Evolutionary conservation across 495 filamentous ascomycete genomes (phyloP).

Genomic region (Trichoderma orchidacearum): DNA sequence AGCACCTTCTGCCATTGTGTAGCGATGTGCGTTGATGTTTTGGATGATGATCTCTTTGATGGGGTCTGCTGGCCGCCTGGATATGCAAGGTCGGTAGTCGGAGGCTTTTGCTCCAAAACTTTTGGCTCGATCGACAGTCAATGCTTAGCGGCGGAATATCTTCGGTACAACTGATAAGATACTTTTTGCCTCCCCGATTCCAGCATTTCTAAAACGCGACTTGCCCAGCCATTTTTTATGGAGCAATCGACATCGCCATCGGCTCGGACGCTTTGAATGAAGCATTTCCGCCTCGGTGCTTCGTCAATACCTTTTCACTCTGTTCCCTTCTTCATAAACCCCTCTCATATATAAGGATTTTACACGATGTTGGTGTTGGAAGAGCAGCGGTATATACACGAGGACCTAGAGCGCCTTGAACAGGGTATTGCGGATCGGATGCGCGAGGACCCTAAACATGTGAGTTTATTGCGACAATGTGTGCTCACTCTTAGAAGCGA

Average conservation of each 20-base stretch:
- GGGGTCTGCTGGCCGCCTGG: not conserved
- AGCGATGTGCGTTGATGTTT: not conserved
- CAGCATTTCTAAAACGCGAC: not conserved
- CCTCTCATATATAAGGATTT: not conserved
- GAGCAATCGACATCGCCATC: not conserved
- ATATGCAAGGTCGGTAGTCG: slow-evolving; percentile 1
- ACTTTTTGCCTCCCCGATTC: not conserved
- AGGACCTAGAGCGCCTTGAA: slow-evolving; percentile 90
- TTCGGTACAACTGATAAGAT: not conserved
- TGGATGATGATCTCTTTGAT: slow-evolving; percentile 1
- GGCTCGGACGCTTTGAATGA: not conserved
- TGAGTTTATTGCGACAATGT: slow-evolving; percentile 16
- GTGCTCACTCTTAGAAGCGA: not conserved
- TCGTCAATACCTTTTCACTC: not conserved
- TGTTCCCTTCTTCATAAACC: not conserved
- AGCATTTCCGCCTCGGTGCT: not conserved
- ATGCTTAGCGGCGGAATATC: not conserved
- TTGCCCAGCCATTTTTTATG: not conserved
- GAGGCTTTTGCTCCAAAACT: slow-evolving; percentile 2
- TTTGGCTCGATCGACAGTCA: not conserved
- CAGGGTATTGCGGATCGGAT: slow-evolving; percentile 84
- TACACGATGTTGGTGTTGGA: slow-evolving; percentile 60
- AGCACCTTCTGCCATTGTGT: slow-evolving; percentile 64
- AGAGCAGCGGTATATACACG: slow-evolving; percentile 83
- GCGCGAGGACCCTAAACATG: slow-evolving; percentile 75